A percentile compares a stretch with the other conserved stretches of the same genome.
These are phyloP conservation scores for Chaetothyriales sp. DNA, from an alignment of 2,329 filamentous ascomycete species.

Conservation along the genomic window DNA sequence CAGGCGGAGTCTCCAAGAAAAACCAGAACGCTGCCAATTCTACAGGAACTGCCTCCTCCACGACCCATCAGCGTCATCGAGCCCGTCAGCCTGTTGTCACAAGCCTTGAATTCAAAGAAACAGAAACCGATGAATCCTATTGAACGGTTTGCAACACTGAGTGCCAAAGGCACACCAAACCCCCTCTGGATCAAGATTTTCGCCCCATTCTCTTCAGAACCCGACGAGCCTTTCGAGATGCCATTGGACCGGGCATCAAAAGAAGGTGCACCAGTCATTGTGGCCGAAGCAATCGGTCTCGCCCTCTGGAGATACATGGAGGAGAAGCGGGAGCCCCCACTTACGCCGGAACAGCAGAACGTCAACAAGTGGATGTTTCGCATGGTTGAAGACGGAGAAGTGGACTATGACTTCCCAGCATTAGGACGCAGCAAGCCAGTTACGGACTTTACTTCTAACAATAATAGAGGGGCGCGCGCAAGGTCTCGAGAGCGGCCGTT, in stretches of 20 bases:
- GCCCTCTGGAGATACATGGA: conserved; percentile 47
- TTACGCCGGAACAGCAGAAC: conserved; percentile 38
- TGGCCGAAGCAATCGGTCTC: conserved; percentile 48
- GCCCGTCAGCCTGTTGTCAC: conserved; percentile 43
- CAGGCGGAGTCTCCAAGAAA: conserved; percentile 38
- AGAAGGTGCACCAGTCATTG: conserved; percentile 38
- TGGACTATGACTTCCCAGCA: conserved; percentile 51
- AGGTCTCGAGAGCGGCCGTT: conserved; percentile 48
- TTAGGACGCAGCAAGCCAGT: conserved; percentile 42
- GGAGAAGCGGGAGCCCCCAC: conserved; percentile 38
- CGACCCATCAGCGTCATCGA: conserved; percentile 45
- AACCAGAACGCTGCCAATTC: conserved; percentile 27
- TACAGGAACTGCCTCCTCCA: conserved; percentile 45
- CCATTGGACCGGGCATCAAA: conserved; percentile 41
- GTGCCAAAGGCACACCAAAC: conserved; percentile 44
- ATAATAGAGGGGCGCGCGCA: conserved; percentile 44
- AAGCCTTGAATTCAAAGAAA: conserved; percentile 42
- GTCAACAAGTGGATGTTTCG: conserved; percentile 50
- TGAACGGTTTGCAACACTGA: conserved; percentile 44
- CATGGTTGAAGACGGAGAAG: conserved; percentile 54
- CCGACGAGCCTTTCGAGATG: conserved; percentile 43
- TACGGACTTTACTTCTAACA: conserved; percentile 51
- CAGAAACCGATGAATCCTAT: conserved; percentile 45
- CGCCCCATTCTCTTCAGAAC: conserved; percentile 41
- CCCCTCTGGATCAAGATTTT: conserved; percentile 51